A percentile compares a stretch with the other conserved stretches of the same genome.
These are phyloP conservation scores for Blastocystis sp. DNA, from an alignment of 352 stramenopile species.

Conservation along the genomic window DNA sequence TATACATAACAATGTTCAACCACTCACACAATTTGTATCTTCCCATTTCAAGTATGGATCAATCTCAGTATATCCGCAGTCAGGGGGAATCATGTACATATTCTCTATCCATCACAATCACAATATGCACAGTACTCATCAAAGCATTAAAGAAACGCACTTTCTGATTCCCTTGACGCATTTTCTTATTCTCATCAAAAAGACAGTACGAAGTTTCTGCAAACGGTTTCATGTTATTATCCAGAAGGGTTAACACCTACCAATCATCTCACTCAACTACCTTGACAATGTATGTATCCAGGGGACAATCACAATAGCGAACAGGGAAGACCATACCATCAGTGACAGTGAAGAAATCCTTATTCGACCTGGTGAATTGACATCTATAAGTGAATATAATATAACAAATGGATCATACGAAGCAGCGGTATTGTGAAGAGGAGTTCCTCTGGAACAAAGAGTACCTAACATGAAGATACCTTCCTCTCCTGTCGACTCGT, in stretches of 20 bases:
- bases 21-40: neutral
- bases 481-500: slow-evolving; percentile 49
- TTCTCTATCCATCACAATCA: slow-evolving; percentile 3
- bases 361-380: slow-evolving; percentile 38
- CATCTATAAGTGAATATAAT: neutral
- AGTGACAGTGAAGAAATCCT: neutral
- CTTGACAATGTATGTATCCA: slow-evolving; percentile 6
- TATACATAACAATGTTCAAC: neutral
- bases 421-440: slow-evolving; percentile 41
- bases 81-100: neutral
- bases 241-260: slow-evolving; percentile 50
- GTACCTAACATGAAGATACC: slow-evolving; percentile 61
- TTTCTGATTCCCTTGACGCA: slow-evolving; percentile 62
- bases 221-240: slow-evolving; percentile 64
- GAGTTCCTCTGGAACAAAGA: slow-evolving; percentile 12
- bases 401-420: slow-evolving; percentile 4
- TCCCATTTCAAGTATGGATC: slow-evolving; percentile 60
- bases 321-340: slow-evolving; percentile 40
- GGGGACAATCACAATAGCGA: slow-evolving; percentile 7
- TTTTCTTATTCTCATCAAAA: slow-evolving; percentile 23
- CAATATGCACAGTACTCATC: neutral
- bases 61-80: slow-evolving; percentile 40
- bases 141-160: slow-evolving; percentile 34
- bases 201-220: slow-evolving; percentile 15
- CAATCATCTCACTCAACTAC: neutral